Percentiles rank a stretch among this genome's conserved stretches.
phyloP scores from a whole-genome alignment of 2,329 filamentous ascomycete species.

The Pseudogymnoascus sp. region DNA sequence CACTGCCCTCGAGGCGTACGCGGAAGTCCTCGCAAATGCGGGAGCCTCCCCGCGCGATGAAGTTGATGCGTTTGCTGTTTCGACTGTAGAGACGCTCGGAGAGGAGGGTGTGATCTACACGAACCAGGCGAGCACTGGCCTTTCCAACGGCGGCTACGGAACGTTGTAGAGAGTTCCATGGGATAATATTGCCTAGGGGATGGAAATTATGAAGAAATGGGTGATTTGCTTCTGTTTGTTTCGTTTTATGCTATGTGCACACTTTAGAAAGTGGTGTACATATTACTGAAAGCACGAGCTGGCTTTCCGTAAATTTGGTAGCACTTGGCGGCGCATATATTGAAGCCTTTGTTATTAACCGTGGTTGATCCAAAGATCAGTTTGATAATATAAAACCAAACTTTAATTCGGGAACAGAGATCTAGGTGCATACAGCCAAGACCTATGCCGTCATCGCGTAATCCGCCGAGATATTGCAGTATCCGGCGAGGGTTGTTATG shows the following conservation, averaged over 20 bases:
- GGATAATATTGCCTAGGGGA: too few relatives aligned
- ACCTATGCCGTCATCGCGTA: too few relatives aligned
- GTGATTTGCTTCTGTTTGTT: neutral
- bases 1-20: conserved; percentile 30
- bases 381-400: too few relatives aligned
- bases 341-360: neutral
- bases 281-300: neutral
- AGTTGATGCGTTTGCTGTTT: conserved; percentile 22
- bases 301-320: neutral
- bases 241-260: neutral
- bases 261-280: neutral
- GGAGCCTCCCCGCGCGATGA: conserved; percentile 30
- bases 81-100: conserved; percentile 19
- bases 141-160: conserved; percentile 23
- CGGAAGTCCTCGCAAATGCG: conserved; percentile 28
- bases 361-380: too few relatives aligned
- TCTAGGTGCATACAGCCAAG: too few relatives aligned
- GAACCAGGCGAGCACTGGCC: conserved; percentile 20
- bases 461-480: neutral
- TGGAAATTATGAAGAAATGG: neutral
- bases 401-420: too few relatives aligned
- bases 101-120: conserved; percentile 20
- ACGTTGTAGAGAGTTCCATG: conserved; percentile 9
- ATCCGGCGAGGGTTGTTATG: neutral
- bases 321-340: neutral